Evolutionary conservation across 495 filamentous ascomycete genomes (phyloP).

Genomic region (Penicillium robsamsonii): DNA sequence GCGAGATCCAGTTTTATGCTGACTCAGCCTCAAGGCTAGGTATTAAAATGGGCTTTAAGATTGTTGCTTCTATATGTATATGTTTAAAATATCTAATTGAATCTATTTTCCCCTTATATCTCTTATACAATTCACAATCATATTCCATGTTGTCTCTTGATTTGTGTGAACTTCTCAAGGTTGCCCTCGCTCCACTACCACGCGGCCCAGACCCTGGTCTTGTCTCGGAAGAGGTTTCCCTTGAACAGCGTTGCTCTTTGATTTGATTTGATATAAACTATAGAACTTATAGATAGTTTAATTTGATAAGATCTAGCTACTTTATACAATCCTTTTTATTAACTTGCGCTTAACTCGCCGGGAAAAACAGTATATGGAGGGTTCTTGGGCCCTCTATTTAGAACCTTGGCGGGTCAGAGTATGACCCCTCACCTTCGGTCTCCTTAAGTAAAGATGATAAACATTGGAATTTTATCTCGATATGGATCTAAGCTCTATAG

Average conservation of each 20-base stretch:
- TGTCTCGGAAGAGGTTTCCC: slow-evolving; percentile 25
- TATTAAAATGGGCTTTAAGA: no score
- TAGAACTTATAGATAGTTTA: background rate
- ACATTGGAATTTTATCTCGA: background rate
- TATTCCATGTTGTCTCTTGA: background rate
- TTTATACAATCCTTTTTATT: background rate
- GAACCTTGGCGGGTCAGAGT: background rate
- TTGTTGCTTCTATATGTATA: background rate
- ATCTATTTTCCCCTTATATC: no score
- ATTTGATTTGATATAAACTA: background rate
- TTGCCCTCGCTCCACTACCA: slow-evolving; percentile 11
- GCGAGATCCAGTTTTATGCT: slow-evolving; percentile 24
- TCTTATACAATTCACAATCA: background rate
- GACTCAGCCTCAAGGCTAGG: slow-evolving; percentile 15
- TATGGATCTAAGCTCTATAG: background rate
- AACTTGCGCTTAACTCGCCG: background rate
- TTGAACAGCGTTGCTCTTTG: background rate
- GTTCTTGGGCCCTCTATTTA: background rate
- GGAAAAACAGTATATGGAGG: background rate
- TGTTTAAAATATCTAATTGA: background rate
- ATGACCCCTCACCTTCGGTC: slow-evolving; percentile 6
- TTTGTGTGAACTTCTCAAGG: background rate
- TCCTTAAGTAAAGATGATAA: background rate
- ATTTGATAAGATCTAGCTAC: background rate
- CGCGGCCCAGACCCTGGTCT: slow-evolving; percentile 27